Percentiles rank a stretch among this genome's conserved stretches.
phyloP scores from a whole-genome alignment of 164 flowering plant species.

The Aristolochia californica region DNA sequence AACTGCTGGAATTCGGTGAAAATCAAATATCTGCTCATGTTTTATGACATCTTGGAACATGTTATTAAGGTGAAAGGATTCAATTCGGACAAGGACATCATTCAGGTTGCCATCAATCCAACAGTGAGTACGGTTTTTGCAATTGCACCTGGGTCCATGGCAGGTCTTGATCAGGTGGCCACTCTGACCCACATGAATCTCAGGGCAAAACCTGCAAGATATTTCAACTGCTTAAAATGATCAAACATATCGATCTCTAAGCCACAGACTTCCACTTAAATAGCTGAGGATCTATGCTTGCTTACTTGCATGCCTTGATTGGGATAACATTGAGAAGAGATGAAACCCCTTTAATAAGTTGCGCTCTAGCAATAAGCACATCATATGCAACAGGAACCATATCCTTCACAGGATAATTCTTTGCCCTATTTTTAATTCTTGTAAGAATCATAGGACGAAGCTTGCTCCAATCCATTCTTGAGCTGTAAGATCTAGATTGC shows the following conservation, averaged over 20 bases:
- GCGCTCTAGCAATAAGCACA: constrained; percentile 41
- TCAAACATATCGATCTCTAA: neutral
- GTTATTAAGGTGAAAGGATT: constrained; percentile 49
- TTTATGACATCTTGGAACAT: constrained; percentile 59
- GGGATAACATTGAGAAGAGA: constrained; percentile 50
- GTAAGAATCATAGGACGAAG: constrained; percentile 72
- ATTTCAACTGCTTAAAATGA: neutral
- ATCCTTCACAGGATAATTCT: constrained; percentile 43
- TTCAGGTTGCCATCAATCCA: constrained; percentile 58
- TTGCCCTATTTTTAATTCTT: constrained; percentile 50
- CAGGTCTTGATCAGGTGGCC: constrained; percentile 77
- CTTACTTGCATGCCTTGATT: constrained; percentile 74
- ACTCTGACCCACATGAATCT: constrained; percentile 59
- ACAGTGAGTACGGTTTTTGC: constrained; percentile 46
- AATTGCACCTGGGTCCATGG: constrained; percentile 36
- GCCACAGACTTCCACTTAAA: neutral
- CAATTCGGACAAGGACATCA: constrained; percentile 71
- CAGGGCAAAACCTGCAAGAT: constrained; percentile 67
- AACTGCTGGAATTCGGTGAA: constrained; percentile 71
- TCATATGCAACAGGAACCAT: constrained; percentile 74
- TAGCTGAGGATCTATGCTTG: neutral
- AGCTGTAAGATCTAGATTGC: constrained; percentile 22
- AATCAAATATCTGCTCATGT: constrained; percentile 76
- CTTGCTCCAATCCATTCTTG: constrained; percentile 41
- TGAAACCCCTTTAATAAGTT: constrained; percentile 54